phyloP scores from a whole-genome alignment of 1,284 basidiomycete species.

The Ceratobasidium sp. region DNA sequence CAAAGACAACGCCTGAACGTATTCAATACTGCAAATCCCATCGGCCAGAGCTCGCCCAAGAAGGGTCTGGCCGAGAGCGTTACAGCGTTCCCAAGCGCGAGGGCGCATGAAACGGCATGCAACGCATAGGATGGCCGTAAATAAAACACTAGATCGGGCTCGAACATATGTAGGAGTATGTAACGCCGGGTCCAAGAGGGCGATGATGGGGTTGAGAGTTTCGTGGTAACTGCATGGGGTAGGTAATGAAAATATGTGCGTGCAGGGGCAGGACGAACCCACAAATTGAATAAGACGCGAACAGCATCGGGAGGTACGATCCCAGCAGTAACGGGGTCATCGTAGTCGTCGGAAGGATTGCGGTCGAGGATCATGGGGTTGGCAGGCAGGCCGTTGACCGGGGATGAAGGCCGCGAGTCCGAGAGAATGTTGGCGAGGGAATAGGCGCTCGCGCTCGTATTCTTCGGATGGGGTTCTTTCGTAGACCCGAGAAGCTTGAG shows the following conservation, averaged over 20 bases:
- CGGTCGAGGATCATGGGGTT: background rate
- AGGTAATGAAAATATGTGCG: background rate
- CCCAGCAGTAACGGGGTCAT: slow-evolving; percentile 50
- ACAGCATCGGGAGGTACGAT: slow-evolving; percentile 48
- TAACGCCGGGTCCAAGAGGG: slow-evolving; percentile 52
- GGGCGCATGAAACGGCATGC: slow-evolving; percentile 53
- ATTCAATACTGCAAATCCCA: slow-evolving; percentile 52
- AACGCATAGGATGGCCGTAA: slow-evolving; percentile 54
- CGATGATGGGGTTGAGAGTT: slow-evolving; percentile 48
- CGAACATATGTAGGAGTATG: slow-evolving; percentile 52
- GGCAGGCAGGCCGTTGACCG: background rate
- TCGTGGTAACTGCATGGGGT: slow-evolving; percentile 24
- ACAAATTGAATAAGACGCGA: slow-evolving; percentile 51
- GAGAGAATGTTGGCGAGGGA: slow-evolving; percentile 28
- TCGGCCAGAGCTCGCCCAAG: slow-evolving; percentile 53
- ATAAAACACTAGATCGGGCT: slow-evolving; percentile 52
- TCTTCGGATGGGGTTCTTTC: slow-evolving; percentile 33
- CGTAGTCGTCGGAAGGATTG: slow-evolving; percentile 37
- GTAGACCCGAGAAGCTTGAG: slow-evolving; percentile 23
- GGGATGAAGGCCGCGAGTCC: slow-evolving; percentile 24
- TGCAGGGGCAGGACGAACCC: slow-evolving; percentile 22
- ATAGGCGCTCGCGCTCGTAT: slow-evolving; percentile 20
- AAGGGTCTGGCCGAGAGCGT: slow-evolving; percentile 50
- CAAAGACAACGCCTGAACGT: slow-evolving; percentile 53
- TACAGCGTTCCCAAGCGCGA: slow-evolving; percentile 51